Evolutionary conservation across 2,329 filamentous ascomycete genomes (phyloP).

Genomic region (Ascochyta koolunga): DNA sequence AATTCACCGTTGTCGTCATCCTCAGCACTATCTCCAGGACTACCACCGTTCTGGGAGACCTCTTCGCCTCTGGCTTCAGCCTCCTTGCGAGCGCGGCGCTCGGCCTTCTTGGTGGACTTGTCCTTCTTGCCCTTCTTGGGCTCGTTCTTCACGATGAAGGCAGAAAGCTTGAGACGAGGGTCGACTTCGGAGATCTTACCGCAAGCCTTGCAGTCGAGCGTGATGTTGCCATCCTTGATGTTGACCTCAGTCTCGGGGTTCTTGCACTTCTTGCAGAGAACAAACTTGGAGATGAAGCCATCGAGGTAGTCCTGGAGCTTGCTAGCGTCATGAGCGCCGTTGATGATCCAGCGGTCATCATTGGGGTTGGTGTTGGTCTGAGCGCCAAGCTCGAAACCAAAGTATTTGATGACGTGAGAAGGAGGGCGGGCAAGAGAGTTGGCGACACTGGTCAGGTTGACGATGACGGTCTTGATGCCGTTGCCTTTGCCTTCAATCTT

Average conservation of each 20-base stretch:
- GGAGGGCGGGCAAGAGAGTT: constrained; percentile 90
- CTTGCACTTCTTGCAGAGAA: constrained; percentile 99
- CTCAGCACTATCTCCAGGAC: constrained; percentile 70
- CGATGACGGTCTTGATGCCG: constrained; percentile 98
- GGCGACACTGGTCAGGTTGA: constrained; percentile 94
- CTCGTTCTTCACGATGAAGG: constrained; percentile 96
- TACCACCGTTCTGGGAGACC: constrained; percentile 60
- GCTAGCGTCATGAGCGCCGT: constrained; percentile 90
- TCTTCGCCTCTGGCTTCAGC: constrained; percentile 63
- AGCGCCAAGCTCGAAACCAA: constrained; percentile 97
- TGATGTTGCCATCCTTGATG: constrained; percentile 91
- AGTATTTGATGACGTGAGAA: constrained; percentile 98
- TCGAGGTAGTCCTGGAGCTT: constrained; percentile 99
- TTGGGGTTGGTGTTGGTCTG: constrained; percentile 98
- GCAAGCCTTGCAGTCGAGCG: constrained; percentile 98
- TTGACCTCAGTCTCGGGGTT: constrained; percentile 97
- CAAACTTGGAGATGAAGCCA: constrained; percentile 97
- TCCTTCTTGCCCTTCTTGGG: constrained; percentile 95
- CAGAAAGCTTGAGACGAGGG: constrained; percentile 90
- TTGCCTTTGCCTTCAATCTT: constrained; percentile 99
- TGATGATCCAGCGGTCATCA: constrained; percentile 99
- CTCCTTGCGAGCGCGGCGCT: constrained; percentile 83
- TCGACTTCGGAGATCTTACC: constrained; percentile 92
- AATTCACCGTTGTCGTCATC: constrained; percentile 71
- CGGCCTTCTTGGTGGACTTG: constrained; percentile 90